A percentile compares a stretch with the other conserved stretches of the same genome.
Conservation (phyloP, 176 grass and related monocot species). For the Triticum monococcum region DNA sequence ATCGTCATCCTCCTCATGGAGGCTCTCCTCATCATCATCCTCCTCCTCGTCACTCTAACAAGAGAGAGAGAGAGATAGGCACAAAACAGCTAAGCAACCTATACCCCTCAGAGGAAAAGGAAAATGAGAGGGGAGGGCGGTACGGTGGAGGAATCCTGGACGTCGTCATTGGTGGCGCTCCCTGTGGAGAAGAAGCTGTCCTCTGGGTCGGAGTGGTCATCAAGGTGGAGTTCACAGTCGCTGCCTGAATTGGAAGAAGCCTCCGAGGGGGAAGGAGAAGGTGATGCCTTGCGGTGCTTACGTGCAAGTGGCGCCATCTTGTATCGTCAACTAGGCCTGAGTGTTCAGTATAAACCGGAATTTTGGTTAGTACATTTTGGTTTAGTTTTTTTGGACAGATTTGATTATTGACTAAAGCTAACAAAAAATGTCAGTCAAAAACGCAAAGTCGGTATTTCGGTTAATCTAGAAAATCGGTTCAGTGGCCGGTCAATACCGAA, state of each 20-base stretch:
- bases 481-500: neutral
- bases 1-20: neutral
- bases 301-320: neutral
- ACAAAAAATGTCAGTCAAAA: neutral
- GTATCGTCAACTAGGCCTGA: constrained; percentile 40
- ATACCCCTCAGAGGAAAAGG: neutral
- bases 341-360: neutral
- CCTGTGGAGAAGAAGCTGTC: neutral
- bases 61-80: neutral
- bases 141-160: neutral
- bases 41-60: neutral
- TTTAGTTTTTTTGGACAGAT: neutral
- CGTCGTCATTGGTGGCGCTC: neutral
- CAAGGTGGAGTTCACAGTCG: neutral
- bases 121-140: neutral
- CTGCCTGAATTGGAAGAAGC: neutral
- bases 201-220: neutral
- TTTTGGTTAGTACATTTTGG: constrained; percentile 34
- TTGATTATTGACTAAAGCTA: neutral
- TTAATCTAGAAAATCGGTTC: neutral
- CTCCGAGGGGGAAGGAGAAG: neutral
- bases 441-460: neutral
- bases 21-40: too few species aligned
- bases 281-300: neutral
- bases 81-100: neutral